Percentiles rank a stretch among this genome's conserved stretches.
These are phyloP conservation scores for Xylaria sp. DNA, from an alignment of 2,329 filamentous ascomycete genomes.

Conservation along the genomic window DNA sequence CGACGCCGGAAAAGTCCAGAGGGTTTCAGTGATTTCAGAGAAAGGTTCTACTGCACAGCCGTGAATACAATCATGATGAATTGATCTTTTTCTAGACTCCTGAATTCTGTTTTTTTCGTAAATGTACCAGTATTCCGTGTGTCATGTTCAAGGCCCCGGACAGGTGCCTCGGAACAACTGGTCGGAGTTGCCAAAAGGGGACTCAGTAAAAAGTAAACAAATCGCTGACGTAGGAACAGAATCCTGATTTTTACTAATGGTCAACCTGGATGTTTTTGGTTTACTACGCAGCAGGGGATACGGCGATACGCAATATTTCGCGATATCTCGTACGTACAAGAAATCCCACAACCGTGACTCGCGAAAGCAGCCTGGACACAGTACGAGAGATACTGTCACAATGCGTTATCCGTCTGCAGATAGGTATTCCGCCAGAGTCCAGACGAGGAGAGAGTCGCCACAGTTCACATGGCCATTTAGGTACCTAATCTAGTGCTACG, in stretches of 20 bases:
- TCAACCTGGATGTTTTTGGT: too few relatives aligned
- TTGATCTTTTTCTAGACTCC: conserved; percentile 13
- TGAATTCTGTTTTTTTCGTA: too few relatives aligned
- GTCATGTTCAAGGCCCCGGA: too few relatives aligned
- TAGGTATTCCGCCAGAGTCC: background rate
- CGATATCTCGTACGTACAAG: background rate
- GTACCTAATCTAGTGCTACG: too few relatives aligned
- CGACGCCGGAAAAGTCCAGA: conserved; percentile 19
- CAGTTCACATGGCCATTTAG: background rate
- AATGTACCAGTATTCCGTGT: too few relatives aligned
- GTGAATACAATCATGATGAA: conserved; percentile 22
- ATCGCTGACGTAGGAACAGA: too few relatives aligned
- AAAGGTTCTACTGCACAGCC: conserved; percentile 21
- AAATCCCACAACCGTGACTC: background rate
- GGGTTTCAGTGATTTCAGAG: conserved; percentile 15
- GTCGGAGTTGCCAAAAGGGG: too few relatives aligned
- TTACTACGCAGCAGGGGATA: too few relatives aligned
- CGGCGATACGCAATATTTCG: too few relatives aligned
- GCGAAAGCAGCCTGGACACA: background rate
- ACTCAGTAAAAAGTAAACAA: too few relatives aligned
- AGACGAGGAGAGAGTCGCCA: background rate
- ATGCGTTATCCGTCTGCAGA: background rate
- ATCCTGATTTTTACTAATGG: too few relatives aligned
- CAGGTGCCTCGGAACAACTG: too few relatives aligned
- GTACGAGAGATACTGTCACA: background rate